These are phyloP conservation scores for Coemansia sp. DNA, from an alignment of 192 early-diverging fungal species.

Conservation along the genomic window DNA sequence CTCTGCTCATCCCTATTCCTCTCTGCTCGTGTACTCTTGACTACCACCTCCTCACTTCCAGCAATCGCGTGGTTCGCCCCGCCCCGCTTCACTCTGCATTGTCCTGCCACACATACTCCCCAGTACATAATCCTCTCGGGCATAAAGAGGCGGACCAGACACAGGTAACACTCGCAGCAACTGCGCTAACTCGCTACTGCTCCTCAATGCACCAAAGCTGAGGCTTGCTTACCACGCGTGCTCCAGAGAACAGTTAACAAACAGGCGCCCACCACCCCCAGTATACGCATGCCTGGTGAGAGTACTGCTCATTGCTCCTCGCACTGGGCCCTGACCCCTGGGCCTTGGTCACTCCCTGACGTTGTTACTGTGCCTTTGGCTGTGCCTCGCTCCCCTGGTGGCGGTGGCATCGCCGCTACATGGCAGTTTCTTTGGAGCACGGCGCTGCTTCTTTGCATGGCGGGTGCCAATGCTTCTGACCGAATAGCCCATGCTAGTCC, in stretches of 20 bases:
- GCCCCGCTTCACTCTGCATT: slow-evolving; percentile 1
- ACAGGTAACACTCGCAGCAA: slow-evolving; percentile 35
- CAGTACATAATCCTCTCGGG: slow-evolving; percentile 6
- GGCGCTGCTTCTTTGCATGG: neutral
- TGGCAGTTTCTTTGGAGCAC: slow-evolving; percentile 9
- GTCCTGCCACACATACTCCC: slow-evolving; percentile 7
- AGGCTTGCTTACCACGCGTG: neutral
- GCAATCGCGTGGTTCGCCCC: slow-evolving; percentile 7
- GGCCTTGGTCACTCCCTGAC: slow-evolving; percentile 3
- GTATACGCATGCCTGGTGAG: neutral
- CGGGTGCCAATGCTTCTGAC: neutral
- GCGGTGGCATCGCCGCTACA: slow-evolving; percentile 10
- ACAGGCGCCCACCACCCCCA: slow-evolving; percentile 8
- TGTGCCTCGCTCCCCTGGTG: neutral
- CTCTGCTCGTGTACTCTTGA: neutral
- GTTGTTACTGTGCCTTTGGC: neutral
- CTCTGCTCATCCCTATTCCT: neutral
- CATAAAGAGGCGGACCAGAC: slow-evolving; percentile 21
- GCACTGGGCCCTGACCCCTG: slow-evolving; percentile 4
- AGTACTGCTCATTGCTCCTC: neutral
- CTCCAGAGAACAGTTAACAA: slow-evolving; percentile 25
- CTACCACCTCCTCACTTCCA: neutral
- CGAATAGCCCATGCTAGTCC: slow-evolving; percentile 5
- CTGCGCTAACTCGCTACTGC: slow-evolving; percentile 19
- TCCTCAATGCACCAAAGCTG: neutral